Base-by-base conservation (phyloP, 139 green algal genomes). In the Chlorella sp. region DNA sequence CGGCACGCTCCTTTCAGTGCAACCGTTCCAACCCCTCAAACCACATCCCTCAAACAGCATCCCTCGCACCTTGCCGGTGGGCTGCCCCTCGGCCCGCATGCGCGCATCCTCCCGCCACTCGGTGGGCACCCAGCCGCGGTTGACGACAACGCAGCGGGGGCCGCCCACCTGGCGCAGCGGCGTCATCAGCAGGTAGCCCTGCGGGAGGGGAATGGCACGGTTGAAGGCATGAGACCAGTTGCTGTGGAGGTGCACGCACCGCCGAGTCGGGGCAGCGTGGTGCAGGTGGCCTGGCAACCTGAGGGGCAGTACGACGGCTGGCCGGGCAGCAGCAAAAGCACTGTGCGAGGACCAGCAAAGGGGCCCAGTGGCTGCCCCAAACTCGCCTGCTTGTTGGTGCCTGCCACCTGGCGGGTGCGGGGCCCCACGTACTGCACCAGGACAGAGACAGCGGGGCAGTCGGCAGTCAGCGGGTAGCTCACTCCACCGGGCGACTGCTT, bases 61-160 rank as follows among this genome's bases (percentile, higher is more conserved):
- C n/a, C n/a, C 17, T 48, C 46, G 67, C 69, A 80, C 85, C 56
- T 76, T 60, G 75, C 64, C 51, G 16, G 24, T 41, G 30, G 85
- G 67, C 41, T 86, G 62, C 17, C 79, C 74, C 17, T n/a, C 46
- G 19, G 41, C 9, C 30, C 74, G 72, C 41, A 82, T n/a, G 3
- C 58, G 38, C 1, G 73, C 44, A 20, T 91, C 79, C 8, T 79
- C 44, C 46, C 80, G 68, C 94, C 94, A 97, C 26, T 56, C 64
- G 1, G 68, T 56, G 6, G 94, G 94, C 78, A 96, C 92, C 94
- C 94, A 97, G n/a, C 94, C 94, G 0, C 94, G 75, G 80, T 94
- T 94, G 38, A 97, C 90, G 40, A 97, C 82, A 30, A 95, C 90
- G 3, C 80, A 46, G 44, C 67, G 89, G 0, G 54, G 82, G 82